phyloP scores from a whole-genome alignment of 306 rosid genomes.

The Castanopsis chinensis region DNA sequence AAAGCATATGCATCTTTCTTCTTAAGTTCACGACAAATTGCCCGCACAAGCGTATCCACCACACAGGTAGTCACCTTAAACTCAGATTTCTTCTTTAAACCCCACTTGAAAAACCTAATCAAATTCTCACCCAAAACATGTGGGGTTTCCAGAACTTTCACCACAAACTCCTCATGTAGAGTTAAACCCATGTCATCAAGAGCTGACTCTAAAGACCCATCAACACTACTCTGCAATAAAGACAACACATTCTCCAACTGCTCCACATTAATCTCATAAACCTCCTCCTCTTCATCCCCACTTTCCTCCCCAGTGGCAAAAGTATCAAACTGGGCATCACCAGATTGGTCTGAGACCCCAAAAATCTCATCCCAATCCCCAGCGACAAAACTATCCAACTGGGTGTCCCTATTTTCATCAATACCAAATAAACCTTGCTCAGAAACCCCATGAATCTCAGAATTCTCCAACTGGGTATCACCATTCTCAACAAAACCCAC shows the following conservation, averaged over 20 bases:
- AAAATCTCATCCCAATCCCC: conserved; percentile 13
- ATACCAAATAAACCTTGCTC: neutral
- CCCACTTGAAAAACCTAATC: conserved; percentile 67
- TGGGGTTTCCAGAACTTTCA: conserved; percentile 46
- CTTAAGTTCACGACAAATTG: conserved; percentile 26
- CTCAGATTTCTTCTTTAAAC: conserved; percentile 42
- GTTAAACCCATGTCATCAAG: conserved; percentile 45
- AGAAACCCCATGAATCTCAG: neutral
- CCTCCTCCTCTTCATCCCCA: conserved; percentile 21
- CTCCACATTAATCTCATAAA: conserved; percentile 49
- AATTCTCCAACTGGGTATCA: conserved; percentile 1
- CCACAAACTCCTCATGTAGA: conserved; percentile 44
- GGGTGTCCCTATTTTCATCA: conserved; percentile 7
- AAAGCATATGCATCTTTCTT: conserved; percentile 42
- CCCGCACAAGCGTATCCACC: conserved; percentile 46
- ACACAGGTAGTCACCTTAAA: conserved; percentile 30
- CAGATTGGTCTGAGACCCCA: conserved; percentile 13
- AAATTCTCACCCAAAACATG: conserved; percentile 50
- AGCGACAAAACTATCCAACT: conserved; percentile 11
- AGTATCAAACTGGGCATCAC: conserved; percentile 1
- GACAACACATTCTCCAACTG: conserved; percentile 48
- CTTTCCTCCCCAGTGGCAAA: conserved; percentile 13
- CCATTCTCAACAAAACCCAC: conserved; percentile 15
- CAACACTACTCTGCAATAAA: conserved; percentile 44
- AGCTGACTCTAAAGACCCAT: conserved; percentile 51